These are phyloP conservation scores for Fonsecaea erecta DNA, from an alignment of 2,329 filamentous ascomycete species.

Conservation along the genomic window DNA sequence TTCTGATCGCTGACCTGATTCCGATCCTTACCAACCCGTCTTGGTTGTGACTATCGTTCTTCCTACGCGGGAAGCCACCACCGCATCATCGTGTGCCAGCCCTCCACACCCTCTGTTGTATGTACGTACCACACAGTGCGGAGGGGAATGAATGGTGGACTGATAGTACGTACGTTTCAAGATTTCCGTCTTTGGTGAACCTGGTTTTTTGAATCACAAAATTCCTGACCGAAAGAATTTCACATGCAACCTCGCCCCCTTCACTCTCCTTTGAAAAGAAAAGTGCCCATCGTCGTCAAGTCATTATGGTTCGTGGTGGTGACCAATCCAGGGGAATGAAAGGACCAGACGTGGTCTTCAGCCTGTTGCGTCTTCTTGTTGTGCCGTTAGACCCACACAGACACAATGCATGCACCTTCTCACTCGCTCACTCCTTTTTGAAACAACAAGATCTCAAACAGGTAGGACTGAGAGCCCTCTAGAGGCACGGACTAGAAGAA, in stretches of 20 bases:
- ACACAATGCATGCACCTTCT: no score
- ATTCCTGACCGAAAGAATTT: background rate
- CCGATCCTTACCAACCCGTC: no score
- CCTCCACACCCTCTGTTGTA: no score
- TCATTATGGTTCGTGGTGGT: background rate
- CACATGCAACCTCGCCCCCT: no score
- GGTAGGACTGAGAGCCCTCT: no score
- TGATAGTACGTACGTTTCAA: background rate
- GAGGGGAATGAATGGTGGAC: no score
- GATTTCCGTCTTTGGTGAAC: background rate
- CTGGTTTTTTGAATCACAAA: background rate
- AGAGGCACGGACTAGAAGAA: background rate
- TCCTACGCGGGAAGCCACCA: no score
- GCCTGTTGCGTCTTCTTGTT: background rate
- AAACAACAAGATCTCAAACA: background rate
- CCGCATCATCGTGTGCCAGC: no score
- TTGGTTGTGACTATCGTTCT: no score
- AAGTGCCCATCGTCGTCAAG: background rate
- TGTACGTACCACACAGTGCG: no score
- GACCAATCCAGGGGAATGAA: background rate
- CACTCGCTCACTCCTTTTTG: background rate
- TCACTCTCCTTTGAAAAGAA: background rate
- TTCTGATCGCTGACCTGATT: no score
- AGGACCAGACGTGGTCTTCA: background rate
- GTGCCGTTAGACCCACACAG: background rate